Base-by-base conservation (phyloP, 2,329 filamentous ascomycete genomes). In the Bipolaris victoriae region DNA sequence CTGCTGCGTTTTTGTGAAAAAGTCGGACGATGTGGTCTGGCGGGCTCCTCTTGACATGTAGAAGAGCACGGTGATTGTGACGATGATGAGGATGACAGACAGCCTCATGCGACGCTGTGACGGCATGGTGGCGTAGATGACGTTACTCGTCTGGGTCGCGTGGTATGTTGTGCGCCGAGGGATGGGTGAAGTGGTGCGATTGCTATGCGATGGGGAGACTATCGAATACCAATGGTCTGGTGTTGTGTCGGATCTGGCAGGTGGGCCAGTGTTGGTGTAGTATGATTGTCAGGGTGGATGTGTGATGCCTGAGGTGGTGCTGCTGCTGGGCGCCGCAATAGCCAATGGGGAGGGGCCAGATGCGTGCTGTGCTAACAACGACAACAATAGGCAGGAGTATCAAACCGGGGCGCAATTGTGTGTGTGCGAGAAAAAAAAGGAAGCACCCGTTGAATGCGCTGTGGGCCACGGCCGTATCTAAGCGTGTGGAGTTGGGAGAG, bases 1-100 rank as follows among this genome's bases (percentile, higher is more conserved):
- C 59, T 85, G 79, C 61, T 86, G 81, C n/a, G 84, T 88, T 46
- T 82, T 81, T 24, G 78, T 79, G 75, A 87, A 86, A 77, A 86
- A 87, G 66, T 83, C 82, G 41, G 77, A 82, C 46, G 80, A 79
- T 59, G 79, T 75, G 33, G 81, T 80, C 48, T 83, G 79, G 55
- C 83, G 82, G 50, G 84, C 79, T 47, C 82, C 83, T n/a, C 83
- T 84, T 18, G 88, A 89, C 73, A 91, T 88, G 80, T 94, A 92
- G 65, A 96, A 80, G 52, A 89, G 79, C 44, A 88, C 82, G 65
- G 94, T 78, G 58, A 94, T 77, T 57, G 85, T 80, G 63, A 87
- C 81, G 65, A 92, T 66, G 54, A 88, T 81, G 55, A 88, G 80
- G 68, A 93, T 80, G 62, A 86, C 79, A 54, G 92, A 79, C 66